phyloP scores from a whole-genome alignment of 2,329 filamentous ascomycete species.

The Sporothrix schenckii region DNA sequence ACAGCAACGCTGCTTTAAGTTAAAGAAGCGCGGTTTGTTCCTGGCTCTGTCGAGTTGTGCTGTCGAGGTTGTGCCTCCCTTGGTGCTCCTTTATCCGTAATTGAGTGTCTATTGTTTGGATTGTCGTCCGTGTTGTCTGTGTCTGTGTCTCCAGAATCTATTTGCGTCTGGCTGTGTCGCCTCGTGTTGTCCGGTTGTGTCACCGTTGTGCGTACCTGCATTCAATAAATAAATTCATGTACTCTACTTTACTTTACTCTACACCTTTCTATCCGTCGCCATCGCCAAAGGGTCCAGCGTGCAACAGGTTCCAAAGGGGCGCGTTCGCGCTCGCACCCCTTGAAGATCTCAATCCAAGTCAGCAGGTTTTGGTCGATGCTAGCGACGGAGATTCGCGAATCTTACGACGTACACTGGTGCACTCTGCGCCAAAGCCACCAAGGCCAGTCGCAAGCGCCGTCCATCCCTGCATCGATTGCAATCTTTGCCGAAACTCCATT shows the following conservation, averaged over 20 bases:
- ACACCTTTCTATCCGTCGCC: conserved; percentile 9
- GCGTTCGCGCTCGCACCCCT: conserved; percentile 5
- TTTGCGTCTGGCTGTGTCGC: not conserved
- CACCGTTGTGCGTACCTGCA: not conserved
- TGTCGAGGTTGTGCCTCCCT: conserved; percentile 1
- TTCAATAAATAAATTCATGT: too few species aligned
- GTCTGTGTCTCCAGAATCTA: not conserved
- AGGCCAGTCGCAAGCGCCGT: not conserved
- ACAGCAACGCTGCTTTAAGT: not conserved
- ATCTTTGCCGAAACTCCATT: conserved; percentile 19
- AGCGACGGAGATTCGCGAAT: not conserved
- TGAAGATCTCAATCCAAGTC: conserved; percentile 23
- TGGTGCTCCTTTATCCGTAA: conserved; percentile 6
- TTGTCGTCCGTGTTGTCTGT: not conserved
- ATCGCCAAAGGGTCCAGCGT: not conserved
- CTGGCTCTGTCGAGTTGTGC: not conserved
- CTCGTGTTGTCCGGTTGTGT: conserved; percentile 6
- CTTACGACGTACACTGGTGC: too few species aligned
- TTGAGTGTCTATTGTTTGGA: not conserved
- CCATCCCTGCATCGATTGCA: not conserved
- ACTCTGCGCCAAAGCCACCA: too few species aligned
- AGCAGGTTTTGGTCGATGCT: not conserved
- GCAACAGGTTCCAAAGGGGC: not conserved
- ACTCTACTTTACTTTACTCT: not conserved
- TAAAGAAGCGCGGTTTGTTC: not conserved